Base-by-base conservation (phyloP, 257 asterid genomes). In the Solanum ahanhuiri region DNA sequence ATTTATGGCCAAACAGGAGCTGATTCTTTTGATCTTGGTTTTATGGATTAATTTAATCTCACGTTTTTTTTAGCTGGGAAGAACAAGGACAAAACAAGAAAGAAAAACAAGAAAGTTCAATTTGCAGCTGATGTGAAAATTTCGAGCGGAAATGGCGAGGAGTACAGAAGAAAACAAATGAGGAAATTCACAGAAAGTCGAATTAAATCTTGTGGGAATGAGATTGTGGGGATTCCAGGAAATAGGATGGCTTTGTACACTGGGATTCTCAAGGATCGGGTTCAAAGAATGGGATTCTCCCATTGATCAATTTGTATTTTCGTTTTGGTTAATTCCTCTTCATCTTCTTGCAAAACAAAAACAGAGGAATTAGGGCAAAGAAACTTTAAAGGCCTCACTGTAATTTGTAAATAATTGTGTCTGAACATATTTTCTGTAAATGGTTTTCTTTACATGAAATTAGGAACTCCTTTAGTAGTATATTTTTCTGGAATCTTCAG, bases 61-160 rank as follows among this genome's bases (percentile, higher is more conserved):
- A 12, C 1, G 45, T 37, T 83, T 23, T 43, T 43, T 54, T 77
- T 7, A 90, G 94, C 92, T 6, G 67, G 85, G 57, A 88, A 87
- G 92, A 93, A 86, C 37, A 73, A 57, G 69, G 87, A 76, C 86
- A 90, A 86, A 48, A 51, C 51, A 72, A 86, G 67, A 82, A 58
- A 69, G 88, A 91, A 89, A 92, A 91, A 87, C 88, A 94, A 93
- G 89, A 88, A 66, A 85, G 99, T 96, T 9, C 87, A 88, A 37
- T 96, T 96, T 86, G 97, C 98, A 1, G 94, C 91, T 5, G 96
- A 93, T 51, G 98, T 94, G 93, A 93, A 91, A 84, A 96, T 90
- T 14, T 84, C 97, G 2, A 89, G 85, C 14, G 90, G 94, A 15
- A 86, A 89, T 82, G 95, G 97, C 0, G 95, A 95, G 54, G 73